phyloP scores from a whole-genome alignment of 2,329 filamentous ascomycete genomes.

The Hymenoscyphus albidus region DNA sequence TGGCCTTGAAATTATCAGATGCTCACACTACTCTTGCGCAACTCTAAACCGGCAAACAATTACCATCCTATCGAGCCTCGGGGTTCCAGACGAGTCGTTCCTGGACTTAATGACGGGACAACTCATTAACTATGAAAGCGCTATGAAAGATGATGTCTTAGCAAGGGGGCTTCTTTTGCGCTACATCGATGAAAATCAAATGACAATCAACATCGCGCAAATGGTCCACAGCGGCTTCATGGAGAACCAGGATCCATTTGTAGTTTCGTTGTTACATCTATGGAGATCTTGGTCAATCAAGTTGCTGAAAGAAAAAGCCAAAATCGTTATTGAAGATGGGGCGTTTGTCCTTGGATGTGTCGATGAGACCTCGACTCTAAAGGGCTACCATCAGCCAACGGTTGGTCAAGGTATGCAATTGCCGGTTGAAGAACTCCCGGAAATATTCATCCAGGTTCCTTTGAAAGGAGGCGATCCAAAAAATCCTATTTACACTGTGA shows the following conservation, averaged over 20 bases:
- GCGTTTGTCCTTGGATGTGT: constrained; percentile 85
- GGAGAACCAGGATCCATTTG: constrained; percentile 69
- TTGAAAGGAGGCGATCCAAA: constrained; percentile 47
- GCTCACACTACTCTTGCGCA: constrained; percentile 70
- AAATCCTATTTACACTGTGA: constrained; percentile 49
- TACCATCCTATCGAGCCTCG: constrained; percentile 73
- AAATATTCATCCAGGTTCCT: constrained; percentile 85
- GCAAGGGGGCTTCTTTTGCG: constrained; percentile 67
- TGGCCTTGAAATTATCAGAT: constrained; percentile 79
- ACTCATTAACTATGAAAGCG: constrained; percentile 62
- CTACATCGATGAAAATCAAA: constrained; percentile 82
- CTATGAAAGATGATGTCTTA: constrained; percentile 60
- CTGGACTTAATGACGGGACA: constrained; percentile 62
- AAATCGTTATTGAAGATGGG: constrained; percentile 75
- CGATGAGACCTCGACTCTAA: constrained; percentile 75
- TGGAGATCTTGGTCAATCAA: constrained; percentile 92
- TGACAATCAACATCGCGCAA: constrained; percentile 67
- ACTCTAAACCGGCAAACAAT: constrained; percentile 90
- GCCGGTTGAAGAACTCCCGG: constrained; percentile 55
- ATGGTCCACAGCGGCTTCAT: constrained; percentile 83
- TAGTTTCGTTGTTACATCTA: constrained; percentile 71
- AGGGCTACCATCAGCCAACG: constrained; percentile 60
- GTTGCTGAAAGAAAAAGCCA: constrained; percentile 86
- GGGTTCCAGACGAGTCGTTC: constrained; percentile 66
- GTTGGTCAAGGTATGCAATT: constrained; percentile 36